These are phyloP conservation scores for Malbranchea zuffiana DNA, from an alignment of 2,329 filamentous ascomycete species.

Conservation along the genomic window DNA sequence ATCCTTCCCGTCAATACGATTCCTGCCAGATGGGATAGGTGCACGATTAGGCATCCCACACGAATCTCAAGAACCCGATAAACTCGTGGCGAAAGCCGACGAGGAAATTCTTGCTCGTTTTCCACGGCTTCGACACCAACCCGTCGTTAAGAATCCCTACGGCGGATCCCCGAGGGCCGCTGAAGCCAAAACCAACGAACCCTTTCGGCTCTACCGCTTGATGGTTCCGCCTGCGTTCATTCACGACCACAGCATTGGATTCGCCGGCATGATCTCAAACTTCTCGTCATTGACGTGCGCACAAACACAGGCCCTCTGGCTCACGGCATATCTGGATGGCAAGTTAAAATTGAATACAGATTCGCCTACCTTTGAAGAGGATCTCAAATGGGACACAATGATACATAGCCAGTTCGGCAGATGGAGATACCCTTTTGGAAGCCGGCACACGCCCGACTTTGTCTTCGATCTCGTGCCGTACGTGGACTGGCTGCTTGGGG, in stretches of 20 bases:
- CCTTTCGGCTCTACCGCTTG: slow-evolving; percentile 39
- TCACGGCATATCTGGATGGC: slow-evolving; percentile 52
- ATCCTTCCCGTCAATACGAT: slow-evolving; percentile 38
- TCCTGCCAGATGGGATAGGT: slow-evolving; percentile 35
- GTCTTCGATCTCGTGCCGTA: slow-evolving; percentile 69
- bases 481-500: slow-evolving; percentile 54
- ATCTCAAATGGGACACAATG: slow-evolving; percentile 46
- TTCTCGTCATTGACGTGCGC: slow-evolving; percentile 29
- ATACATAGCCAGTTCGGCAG: slow-evolving; percentile 58
- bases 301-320: slow-evolving; percentile 48
- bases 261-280: slow-evolving; percentile 37
- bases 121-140: slow-evolving; percentile 37
- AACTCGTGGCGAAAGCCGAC: slow-evolving; percentile 34
- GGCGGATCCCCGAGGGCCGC: slow-evolving; percentile 12
- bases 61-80: slow-evolving; percentile 15
- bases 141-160: slow-evolving; percentile 15
- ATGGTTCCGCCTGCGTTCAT: slow-evolving; percentile 36
- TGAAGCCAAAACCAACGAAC: slow-evolving; percentile 3
- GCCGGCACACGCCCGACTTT: slow-evolving; percentile 44
- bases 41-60: slow-evolving; percentile 39
- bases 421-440: slow-evolving; percentile 55
- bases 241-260: slow-evolving; percentile 37
- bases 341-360: slow-evolving; percentile 31
- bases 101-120: slow-evolving; percentile 38
- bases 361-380: slow-evolving; percentile 16